phyloP scores from a whole-genome alignment of 768 basidiomycete species.

The Podaxis sp. region DNA sequence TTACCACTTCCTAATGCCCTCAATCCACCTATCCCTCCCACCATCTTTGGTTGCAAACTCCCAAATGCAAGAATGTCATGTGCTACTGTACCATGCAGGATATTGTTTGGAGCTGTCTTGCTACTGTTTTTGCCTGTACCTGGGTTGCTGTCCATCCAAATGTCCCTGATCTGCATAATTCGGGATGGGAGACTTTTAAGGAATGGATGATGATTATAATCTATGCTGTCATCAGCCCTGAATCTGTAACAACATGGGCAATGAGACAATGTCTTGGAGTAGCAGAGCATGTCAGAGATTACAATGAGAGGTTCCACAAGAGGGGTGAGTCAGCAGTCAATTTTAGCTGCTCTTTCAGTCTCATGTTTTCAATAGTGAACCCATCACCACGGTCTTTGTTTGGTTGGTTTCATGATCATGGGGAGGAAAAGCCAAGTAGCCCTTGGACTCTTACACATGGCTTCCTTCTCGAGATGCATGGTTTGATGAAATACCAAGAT shows the following conservation, averaged over 20 bases:
- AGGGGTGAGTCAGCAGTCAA: too few relatives aligned
- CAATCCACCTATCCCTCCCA: neutral
- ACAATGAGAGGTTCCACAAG: too few relatives aligned
- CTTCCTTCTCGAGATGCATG: slow-evolving; percentile 14
- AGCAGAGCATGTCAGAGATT: too few relatives aligned
- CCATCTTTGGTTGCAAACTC: neutral
- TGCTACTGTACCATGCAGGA: neutral
- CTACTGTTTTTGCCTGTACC: neutral
- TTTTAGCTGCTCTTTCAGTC: neutral
- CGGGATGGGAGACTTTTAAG: neutral
- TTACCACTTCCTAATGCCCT: neutral
- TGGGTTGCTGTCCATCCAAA: neutral
- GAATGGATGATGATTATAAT: neutral
- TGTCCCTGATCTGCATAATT: neutral
- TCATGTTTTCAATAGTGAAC: neutral
- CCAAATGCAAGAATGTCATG: neutral
- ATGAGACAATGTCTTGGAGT: neutral
- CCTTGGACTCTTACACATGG: slow-evolving; percentile 18
- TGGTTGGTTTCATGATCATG: neutral
- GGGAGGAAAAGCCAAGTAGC: neutral
- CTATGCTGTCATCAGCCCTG: neutral
- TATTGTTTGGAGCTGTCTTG: neutral
- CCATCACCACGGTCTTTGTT: neutral
- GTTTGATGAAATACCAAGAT: slow-evolving; percentile 1
- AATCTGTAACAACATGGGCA: neutral